These are phyloP conservation scores for Phytophthora meadii DNA, from an alignment of 352 stramenopile species.

Conservation along the genomic window DNA sequence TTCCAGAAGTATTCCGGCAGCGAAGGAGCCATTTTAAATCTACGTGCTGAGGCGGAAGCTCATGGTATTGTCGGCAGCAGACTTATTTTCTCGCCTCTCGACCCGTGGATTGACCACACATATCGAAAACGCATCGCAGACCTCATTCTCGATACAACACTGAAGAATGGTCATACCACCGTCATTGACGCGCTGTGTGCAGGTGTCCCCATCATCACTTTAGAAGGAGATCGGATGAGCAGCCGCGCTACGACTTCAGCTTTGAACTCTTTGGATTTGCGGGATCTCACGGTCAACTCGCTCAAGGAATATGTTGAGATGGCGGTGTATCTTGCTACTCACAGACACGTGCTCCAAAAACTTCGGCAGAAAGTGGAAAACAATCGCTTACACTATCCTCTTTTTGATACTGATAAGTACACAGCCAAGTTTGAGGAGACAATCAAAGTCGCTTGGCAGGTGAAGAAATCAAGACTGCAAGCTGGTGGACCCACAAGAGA, in stretches of 20 bases:
- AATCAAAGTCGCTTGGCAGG: conserved; percentile 57
- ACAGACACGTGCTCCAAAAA: conserved; percentile 35
- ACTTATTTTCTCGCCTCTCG: conserved; percentile 62
- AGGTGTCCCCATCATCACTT: conserved; percentile 73
- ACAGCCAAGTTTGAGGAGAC: conserved; percentile 52
- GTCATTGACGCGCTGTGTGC: conserved; percentile 82
- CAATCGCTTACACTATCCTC: conserved; percentile 48
- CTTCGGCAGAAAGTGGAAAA: conserved; percentile 53
- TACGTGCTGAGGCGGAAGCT: conserved; percentile 57
- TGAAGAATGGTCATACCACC: conserved; percentile 89
- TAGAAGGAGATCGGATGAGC: conserved; percentile 75
- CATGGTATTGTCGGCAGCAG: conserved; percentile 62
- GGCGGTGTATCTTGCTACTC: conserved; percentile 58
- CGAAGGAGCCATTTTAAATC: conserved; percentile 51
- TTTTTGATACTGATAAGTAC: conserved; percentile 79
- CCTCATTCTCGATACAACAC: conserved; percentile 79
- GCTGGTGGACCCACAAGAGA: background rate
- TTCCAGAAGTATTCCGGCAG: conserved; percentile 73
- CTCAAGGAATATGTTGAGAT: conserved; percentile 87
- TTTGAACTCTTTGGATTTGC: conserved; percentile 53
- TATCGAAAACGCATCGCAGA: conserved; percentile 74
- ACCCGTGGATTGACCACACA: conserved; percentile 84
- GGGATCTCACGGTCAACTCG: conserved; percentile 68
- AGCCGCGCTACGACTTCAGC: conserved; percentile 70
- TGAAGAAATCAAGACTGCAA: conserved; percentile 34